Base-by-base conservation (phyloP, 2,329 filamentous ascomycete species). In the Penicillium brevicompactum region DNA sequence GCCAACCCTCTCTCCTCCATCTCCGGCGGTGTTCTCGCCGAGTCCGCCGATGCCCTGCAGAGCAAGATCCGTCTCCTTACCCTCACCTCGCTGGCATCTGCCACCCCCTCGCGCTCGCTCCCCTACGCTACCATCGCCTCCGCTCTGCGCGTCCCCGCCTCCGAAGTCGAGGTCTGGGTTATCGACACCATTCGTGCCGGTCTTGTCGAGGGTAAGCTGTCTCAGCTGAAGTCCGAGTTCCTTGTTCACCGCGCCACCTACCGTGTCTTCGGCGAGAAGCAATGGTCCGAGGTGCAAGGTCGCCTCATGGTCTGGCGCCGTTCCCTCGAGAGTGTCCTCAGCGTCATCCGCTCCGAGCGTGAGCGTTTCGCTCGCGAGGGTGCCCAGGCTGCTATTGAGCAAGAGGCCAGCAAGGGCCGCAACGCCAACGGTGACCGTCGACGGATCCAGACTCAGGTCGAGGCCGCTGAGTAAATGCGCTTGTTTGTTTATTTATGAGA, bases 171-270 rank as follows among this genome's bases (percentile, higher is more conserved):
- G 83, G 89, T 93, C 84, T 99, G 94, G 94, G 91, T 95, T 64
- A 99, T 99, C 70, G 94, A 99, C 74, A 92, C 95, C 65, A 97
- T 99, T 78, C 91, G 94, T 65, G 91, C 92, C 46, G 92, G 92
- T 32, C 86, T 99, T 37, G 91, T 99, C 49, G 94, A 99, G 81
- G 94, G 94, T 73, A 96, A 96, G 79, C 86, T 99, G 65, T 94
- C 90, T 56, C 94, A 99, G 80, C 84, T 93, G 73, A 92, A 91
- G 74, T 86, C 91, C 73, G 90, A 93, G 61, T 97, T 99, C 83
- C 83, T 97, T 51, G 91, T 99, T 59, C 94, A 99, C 82, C 87
- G 94, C 73, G 91, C 91, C 68, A 96, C 92, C 57, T 97, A 97
- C 84, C 88, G 94, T 59, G 92, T 97, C 51, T 99, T 99, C 70